Evolutionary conservation across 352 stramenopile species (phyloP).

Genomic region (Halophytophthora batemanensis): DNA sequence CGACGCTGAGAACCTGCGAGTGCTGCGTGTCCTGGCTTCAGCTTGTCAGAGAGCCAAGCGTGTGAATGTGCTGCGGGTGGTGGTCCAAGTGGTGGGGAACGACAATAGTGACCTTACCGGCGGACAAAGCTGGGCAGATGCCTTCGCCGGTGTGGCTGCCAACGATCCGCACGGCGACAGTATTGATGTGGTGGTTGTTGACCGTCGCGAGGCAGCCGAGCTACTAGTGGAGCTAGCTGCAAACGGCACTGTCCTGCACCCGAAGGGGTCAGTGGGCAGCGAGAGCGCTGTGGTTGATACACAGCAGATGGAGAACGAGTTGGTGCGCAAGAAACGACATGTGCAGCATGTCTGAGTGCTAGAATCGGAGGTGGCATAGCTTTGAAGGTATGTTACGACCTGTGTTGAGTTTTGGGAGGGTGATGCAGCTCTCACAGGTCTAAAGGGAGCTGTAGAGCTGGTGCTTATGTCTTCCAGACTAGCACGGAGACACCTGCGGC

Average conservation of each 20-base stretch:
- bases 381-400: too few relatives aligned
- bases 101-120: constrained; percentile 11
- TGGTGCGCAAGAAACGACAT: too few relatives aligned
- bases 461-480: constrained; percentile 81
- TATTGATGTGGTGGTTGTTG: constrained; percentile 63
- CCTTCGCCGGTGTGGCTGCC: constrained; percentile 53
- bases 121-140: constrained; percentile 29
- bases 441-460: too few relatives aligned
- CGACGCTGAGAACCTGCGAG: constrained; percentile 48
- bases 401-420: too few relatives aligned
- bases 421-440: too few relatives aligned
- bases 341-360: too few relatives aligned
- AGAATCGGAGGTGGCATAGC: too few relatives aligned
- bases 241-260: constrained; percentile 46
- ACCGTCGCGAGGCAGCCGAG: constrained; percentile 56
- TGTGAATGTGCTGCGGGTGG: constrained; percentile 48
- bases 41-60: constrained; percentile 46
- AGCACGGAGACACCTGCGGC: constrained; percentile 89
- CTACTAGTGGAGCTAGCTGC: constrained; percentile 67
- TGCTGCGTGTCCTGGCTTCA: constrained; percentile 47
- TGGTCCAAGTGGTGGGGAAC: constrained; percentile 49
- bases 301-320: constrained; percentile 7
- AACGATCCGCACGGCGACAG: constrained; percentile 55
- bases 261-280: constrained; percentile 37
- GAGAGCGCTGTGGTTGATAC: background rate